Conservation (phyloP, 768 basidiomycete genomes). For the Panus rudis region DNA sequence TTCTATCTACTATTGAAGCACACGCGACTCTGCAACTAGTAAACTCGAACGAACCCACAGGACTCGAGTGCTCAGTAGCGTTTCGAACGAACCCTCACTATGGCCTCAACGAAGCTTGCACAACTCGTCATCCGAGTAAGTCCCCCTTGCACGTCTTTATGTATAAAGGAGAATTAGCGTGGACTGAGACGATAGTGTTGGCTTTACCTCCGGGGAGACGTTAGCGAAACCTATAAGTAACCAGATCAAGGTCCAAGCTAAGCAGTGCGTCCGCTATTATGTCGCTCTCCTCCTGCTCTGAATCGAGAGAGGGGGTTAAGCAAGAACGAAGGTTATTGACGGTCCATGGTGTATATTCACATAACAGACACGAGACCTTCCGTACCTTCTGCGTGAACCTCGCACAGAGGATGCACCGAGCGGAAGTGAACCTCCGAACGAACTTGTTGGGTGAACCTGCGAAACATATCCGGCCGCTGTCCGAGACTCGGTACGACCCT, state of each 20-base stretch:
- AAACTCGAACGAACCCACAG: no score
- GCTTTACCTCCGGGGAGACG: slow-evolving; percentile 41
- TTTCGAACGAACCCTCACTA: no score
- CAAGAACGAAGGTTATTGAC: no score
- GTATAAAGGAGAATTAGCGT: not conserved
- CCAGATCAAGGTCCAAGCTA: slow-evolving; percentile 62
- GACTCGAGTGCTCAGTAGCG: no score
- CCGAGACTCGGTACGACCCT: slow-evolving; percentile 56
- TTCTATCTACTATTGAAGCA: no score
- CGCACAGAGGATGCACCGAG: slow-evolving; percentile 71
- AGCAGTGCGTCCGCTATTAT: slow-evolving; percentile 42
- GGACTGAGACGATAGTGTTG: no score
- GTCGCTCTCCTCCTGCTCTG: not conserved
- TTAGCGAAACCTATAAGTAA: slow-evolving; percentile 76
- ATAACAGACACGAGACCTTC: slow-evolving; percentile 68
- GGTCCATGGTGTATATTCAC: no score
- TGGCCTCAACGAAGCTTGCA: slow-evolving; percentile 72
- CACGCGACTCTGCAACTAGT: no score
- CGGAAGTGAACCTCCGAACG: slow-evolving; percentile 65
- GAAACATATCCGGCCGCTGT: slow-evolving; percentile 65
- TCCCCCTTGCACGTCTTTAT: slow-evolving; percentile 9
- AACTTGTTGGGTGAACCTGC: slow-evolving; percentile 73
- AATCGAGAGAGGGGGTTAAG: no score
- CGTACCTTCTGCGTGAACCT: slow-evolving; percentile 63
- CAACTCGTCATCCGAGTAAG: slow-evolving; percentile 70